phyloP scores from a whole-genome alignment of 768 basidiomycete species.

The Boletellus sp. region DNA sequence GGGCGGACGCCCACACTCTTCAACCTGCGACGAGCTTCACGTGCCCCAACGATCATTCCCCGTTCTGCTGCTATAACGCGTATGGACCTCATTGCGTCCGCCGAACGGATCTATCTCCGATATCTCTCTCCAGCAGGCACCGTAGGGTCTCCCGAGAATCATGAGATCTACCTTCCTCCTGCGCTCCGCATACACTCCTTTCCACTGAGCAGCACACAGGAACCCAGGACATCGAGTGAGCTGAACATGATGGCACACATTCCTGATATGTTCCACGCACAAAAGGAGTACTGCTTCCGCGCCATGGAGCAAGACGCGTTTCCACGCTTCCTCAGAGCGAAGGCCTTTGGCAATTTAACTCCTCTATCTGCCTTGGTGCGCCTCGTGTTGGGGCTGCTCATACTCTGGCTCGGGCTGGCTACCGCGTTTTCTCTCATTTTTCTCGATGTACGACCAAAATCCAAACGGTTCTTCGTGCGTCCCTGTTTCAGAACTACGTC shows the following conservation, averaged over 20 bases:
- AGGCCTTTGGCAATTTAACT: constrained; percentile 97
- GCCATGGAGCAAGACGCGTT: constrained; percentile 96
- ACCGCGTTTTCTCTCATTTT: constrained; percentile 90
- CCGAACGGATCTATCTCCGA: constrained; percentile 93
- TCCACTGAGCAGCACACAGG: constrained; percentile 71
- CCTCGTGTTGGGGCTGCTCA: constrained; percentile 77
- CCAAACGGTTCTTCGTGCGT: constrained; percentile 92
- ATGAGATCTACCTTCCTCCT: constrained; percentile 97
- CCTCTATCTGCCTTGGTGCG: constrained; percentile 85
- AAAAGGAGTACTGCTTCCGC: constrained; percentile 96
- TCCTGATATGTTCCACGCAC: constrained; percentile 95
- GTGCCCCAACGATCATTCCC: constrained; percentile 92
- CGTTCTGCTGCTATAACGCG: constrained; percentile 89
- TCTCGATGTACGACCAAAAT: constrained; percentile 88
- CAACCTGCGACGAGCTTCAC: constrained; percentile 71
- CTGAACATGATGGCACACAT: constrained; percentile 77
- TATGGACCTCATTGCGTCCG: constrained; percentile 84
- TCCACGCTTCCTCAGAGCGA: constrained; percentile 90
- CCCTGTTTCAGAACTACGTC: background rate
- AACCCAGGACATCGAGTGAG: constrained; percentile 68
- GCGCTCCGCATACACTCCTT: constrained; percentile 88
- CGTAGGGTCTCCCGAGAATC: constrained; percentile 80
- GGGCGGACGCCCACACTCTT: constrained; percentile 76
- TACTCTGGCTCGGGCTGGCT: constrained; percentile 94
- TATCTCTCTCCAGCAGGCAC: constrained; percentile 84